These are phyloP conservation scores for Russula sp. DNA, from an alignment of 768 basidiomycete genomes.

Conservation along the genomic window DNA sequence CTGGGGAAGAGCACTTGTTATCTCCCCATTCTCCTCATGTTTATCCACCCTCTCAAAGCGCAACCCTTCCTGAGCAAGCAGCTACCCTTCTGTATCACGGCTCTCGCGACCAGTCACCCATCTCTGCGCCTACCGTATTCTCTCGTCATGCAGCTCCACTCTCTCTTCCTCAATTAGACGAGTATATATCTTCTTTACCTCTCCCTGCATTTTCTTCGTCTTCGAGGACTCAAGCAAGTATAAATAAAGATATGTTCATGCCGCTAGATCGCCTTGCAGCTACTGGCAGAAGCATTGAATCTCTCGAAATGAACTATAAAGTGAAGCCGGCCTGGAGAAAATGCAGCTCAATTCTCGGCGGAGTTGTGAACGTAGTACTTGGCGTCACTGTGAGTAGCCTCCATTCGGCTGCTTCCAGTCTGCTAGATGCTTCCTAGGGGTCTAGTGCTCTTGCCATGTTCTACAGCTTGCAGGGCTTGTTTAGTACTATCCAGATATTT, in stretches of 20 bases:
- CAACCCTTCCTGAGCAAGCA: background rate
- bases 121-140: constrained; percentile 18
- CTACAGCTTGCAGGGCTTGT: constrained; percentile 64
- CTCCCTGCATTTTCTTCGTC: constrained; percentile 12
- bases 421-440: constrained; percentile 38
- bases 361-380: constrained; percentile 42
- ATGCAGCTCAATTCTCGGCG: constrained; percentile 45
- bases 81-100: background rate
- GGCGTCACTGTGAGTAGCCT: constrained; percentile 46
- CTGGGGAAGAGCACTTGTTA: constrained; percentile 12
- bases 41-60: constrained; percentile 10
- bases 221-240: background rate
- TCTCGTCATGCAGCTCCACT: constrained; percentile 19
- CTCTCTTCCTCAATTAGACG: constrained; percentile 19
- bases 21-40: constrained; percentile 1
- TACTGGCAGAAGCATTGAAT: constrained; percentile 46
- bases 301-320: constrained; percentile 51
- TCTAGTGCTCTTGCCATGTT: constrained; percentile 63
- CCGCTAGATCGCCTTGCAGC: constrained; percentile 54
- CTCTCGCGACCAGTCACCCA: constrained; percentile 10
- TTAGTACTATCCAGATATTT: constrained; percentile 66
- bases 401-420: background rate
- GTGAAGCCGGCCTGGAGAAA: constrained; percentile 50
- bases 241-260: constrained; percentile 44
- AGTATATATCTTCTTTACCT: constrained; percentile 19